Evolutionary conservation across 345 rosid species (phyloP).

Genomic region (Eutrema japonicum): DNA sequence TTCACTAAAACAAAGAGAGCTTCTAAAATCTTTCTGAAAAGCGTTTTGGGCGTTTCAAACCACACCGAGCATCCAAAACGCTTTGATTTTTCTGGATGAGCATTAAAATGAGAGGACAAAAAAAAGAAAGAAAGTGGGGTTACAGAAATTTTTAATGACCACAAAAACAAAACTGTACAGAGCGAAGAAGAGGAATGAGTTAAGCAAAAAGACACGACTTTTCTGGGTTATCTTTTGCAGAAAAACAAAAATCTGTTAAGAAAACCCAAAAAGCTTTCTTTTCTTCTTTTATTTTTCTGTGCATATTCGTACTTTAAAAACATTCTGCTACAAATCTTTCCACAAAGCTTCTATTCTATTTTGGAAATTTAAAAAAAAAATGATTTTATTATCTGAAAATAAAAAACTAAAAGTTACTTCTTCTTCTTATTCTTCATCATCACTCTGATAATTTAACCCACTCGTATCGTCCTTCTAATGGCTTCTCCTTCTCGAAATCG

Average conservation of each 20-base stretch:
- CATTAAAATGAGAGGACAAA: constrained; percentile 16
- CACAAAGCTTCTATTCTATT: constrained; percentile 23
- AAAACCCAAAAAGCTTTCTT: constrained; percentile 3
- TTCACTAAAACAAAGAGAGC: too few species aligned
- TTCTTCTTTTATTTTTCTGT: constrained; percentile 14
- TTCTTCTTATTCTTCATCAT: constrained; percentile 33
- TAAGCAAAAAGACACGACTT: constrained; percentile 36
- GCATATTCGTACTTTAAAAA: constrained; percentile 37
- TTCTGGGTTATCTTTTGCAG: constrained; percentile 38
- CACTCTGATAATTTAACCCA: constrained; percentile 57
- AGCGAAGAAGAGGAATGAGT: constrained; percentile 3
- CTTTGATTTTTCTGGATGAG: not conserved
- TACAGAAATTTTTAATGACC: not conserved
- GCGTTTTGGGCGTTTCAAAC: not conserved
- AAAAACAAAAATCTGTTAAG: constrained; percentile 11
- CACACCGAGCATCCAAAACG: not conserved
- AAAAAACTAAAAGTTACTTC: constrained; percentile 27
- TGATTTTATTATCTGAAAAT: constrained; percentile 14
- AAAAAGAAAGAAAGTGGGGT: constrained; percentile 3
- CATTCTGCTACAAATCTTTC: constrained; percentile 35
- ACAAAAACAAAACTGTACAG: constrained; percentile 28
- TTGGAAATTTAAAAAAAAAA: not conserved
- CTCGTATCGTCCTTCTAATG: constrained; percentile 77
- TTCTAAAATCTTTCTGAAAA: too few species aligned
- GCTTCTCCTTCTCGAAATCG: constrained; percentile 64